Evolutionary conservation across 768 basidiomycete species (phyloP), one percentile per base, ranked within the genome.

Genomic region (Gyrodon lividus): DNA sequence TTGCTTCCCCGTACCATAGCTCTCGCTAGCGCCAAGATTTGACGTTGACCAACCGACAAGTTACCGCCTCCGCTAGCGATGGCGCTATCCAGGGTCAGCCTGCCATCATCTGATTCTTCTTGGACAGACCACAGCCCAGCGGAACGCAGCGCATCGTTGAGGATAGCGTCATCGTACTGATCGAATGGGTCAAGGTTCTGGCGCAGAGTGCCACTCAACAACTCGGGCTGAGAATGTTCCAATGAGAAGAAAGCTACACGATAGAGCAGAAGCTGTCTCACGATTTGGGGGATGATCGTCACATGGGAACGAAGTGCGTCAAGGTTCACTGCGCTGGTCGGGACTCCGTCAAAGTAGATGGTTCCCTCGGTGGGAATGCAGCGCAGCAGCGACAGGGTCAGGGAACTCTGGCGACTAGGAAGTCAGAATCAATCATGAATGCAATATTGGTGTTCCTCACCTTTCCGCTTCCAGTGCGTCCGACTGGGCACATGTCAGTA

Each of bases 231-330:
- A 12, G 14, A 20, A 41, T 26, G 12, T 5, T 41, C 17, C 37
- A 42, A 45, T 42, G 38, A 20, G 59, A 9, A 46, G 13, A 42
- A n/a, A 17, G 20, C n/a, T 14, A 43, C 31, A 34, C 2, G 24
- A 37, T 26, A 37, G 9, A 37, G n/a, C 13, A 12, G 22, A 55
- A 31, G 31, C 9, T 30, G 9, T 31, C 77, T 62, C 50, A 80
- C 79, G 38, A 71, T 62, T 58, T 83, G 82, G 2, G 82, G 82
- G 37, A 84, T 83, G 64, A 82, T 80, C 33, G 82, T 83, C 46
- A 84, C 75, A 48, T 74, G 73, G 0, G 74, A 72, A 8, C 83
- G 69, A 6, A 85, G 68, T 7, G 74, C 75, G 38, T 82, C 73
- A 1, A 84, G 65, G 62, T 84, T 83, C 62, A 84, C 62, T 2